phyloP scores from a whole-genome alignment of 2,329 filamentous ascomycete genomes.

The Aspergillaceae sp. region DNA sequence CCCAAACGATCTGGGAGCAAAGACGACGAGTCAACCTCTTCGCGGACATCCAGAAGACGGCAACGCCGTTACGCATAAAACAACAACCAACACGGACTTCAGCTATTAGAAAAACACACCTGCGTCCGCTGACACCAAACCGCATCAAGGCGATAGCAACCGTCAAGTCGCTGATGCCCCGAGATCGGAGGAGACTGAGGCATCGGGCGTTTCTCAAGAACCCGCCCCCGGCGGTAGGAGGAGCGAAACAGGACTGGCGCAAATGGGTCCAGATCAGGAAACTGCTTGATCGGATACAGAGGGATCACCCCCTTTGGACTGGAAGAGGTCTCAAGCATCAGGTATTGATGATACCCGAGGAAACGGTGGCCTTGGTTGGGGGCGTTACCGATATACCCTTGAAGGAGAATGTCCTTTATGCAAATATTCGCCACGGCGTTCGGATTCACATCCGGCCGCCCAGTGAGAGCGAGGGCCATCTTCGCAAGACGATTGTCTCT shows the following conservation, averaged over 20 bases:
- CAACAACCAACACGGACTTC: neutral
- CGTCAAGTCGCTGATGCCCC: slow-evolving; percentile 11
- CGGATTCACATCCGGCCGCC: slow-evolving; percentile 28
- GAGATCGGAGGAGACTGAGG: slow-evolving; percentile 20
- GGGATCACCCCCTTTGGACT: slow-evolving; percentile 7
- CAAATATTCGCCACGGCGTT: slow-evolving; percentile 28
- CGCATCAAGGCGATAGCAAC: neutral
- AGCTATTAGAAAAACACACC: neutral
- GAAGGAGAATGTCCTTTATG: slow-evolving; percentile 32
- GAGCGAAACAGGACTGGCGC: neutral
- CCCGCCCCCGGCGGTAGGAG: too few relatives aligned
- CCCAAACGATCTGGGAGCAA: neutral
- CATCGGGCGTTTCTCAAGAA: slow-evolving; percentile 11
- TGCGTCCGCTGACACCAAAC: neutral
- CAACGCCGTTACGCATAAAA: too few relatives aligned
- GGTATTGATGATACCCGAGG: slow-evolving; percentile 27
- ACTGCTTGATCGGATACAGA: slow-evolving; percentile 17
- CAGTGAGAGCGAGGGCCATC: slow-evolving; percentile 20
- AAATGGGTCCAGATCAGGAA: slow-evolving; percentile 20
- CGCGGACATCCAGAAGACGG: slow-evolving; percentile 3
- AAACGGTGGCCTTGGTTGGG: slow-evolving; percentile 24
- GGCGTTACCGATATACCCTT: slow-evolving; percentile 22
- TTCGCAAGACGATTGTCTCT: slow-evolving; percentile 27
- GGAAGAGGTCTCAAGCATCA: slow-evolving; percentile 15
- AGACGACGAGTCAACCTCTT: slow-evolving; percentile 5